Evolutionary conservation across 2,329 filamentous ascomycete genomes (phyloP), one percentile per base, ranked within the genome.

Genomic region (Aspergillus quadricinctus): DNA sequence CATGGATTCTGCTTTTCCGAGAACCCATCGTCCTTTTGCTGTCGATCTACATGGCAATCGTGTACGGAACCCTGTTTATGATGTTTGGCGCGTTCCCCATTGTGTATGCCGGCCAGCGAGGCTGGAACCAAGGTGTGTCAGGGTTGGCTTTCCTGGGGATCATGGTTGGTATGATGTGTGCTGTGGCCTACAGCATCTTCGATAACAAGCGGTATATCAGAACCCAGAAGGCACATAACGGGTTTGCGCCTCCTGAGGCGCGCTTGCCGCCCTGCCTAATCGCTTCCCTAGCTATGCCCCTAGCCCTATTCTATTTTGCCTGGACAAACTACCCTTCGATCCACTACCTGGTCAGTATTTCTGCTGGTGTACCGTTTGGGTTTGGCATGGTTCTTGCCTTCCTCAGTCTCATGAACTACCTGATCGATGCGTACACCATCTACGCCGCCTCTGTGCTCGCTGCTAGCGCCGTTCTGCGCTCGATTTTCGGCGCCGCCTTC

Each of bases 281-380:
- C 3, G 78, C 78, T 17, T 75, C 73, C 52, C 74, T 81, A 19
- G 70, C 73, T 5, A 72, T 86, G 40, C 83, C 84, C 0, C 71
- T 83, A 41, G 79, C 81, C 8, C 72, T 84, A 1, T 83, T 84
- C 68, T 83, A 81, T 81, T 81, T 84, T 53, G 82, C 81, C 0
- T 85, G 82, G 82, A 83, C 82, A 0, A 80, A 81, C 51, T 79
- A 71, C 50, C 75, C 69, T 59, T 68, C 64, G 14, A 66, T 74
- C 49, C 72, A 74, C 62, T 75, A 72, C 72, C 68, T 74, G 56
- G 70, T 64, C 2, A 67, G 67, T n/a, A 68, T 75, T 50, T 66
- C 71, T 9, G 72, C 67, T 2, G 67, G 65, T 3, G 73, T 65
- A 1, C 68, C 72, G 0, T 75, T 77, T 50, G 75, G 74, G 4